These are phyloP conservation scores for Cetradonia linearis DNA, from an alignment of 495 filamentous ascomycete genomes.

Conservation along the genomic window DNA sequence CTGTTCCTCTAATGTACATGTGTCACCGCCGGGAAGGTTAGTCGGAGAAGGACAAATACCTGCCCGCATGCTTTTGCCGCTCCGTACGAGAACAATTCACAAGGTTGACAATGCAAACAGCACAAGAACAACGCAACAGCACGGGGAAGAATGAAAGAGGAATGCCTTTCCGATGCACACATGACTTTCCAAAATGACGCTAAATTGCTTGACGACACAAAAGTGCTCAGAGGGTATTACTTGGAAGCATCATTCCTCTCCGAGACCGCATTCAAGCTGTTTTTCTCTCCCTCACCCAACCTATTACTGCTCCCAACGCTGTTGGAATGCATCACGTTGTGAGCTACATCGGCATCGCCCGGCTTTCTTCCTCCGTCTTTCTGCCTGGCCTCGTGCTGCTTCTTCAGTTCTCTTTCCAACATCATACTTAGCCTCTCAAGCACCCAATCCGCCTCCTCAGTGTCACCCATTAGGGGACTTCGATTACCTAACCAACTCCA, in stretches of 20 bases:
- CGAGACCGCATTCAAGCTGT: neutral
- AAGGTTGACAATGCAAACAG: neutral
- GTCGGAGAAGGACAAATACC: neutral
- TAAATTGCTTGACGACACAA: neutral
- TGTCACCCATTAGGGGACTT: constrained; percentile 63
- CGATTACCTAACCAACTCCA: constrained; percentile 73
- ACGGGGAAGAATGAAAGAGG: neutral
- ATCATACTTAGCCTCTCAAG: constrained; percentile 50
- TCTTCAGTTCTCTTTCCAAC: constrained; percentile 44
- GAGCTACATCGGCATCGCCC: neutral
- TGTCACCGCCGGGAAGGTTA: neutral
- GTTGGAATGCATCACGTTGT: neutral
- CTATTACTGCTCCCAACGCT: neutral
- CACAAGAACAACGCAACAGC: neutral
- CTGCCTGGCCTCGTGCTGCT: constrained; percentile 24
- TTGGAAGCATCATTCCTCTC: neutral
- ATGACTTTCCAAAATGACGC: neutral
- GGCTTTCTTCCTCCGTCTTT: constrained; percentile 5
- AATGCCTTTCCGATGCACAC: neutral
- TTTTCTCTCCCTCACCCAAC: neutral
- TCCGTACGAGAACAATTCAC: neutral
- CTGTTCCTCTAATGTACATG: neutral
- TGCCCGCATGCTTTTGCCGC: neutral
- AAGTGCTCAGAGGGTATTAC: neutral
- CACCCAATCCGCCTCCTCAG: constrained; percentile 73